A percentile compares a stretch with the other conserved stretches of the same genome.
Evolutionary conservation across 495 filamentous ascomycete species (phyloP).

Genomic region (Aspergillus homomorphus): DNA sequence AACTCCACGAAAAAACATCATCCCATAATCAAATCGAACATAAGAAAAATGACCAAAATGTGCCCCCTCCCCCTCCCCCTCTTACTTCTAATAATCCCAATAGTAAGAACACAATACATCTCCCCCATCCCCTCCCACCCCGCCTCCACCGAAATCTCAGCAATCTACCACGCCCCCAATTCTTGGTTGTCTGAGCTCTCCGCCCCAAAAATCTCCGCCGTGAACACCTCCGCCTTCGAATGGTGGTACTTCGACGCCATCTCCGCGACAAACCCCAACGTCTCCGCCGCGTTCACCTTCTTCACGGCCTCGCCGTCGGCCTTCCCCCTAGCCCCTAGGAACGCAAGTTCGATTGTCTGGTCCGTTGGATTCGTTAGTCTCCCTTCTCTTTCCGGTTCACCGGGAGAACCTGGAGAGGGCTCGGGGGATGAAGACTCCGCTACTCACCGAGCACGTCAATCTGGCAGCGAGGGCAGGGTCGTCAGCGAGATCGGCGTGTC

Average conservation of each 20-base stretch:
- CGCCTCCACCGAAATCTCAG: neutral
- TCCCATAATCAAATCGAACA: too few relatives aligned
- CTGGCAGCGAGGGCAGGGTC: too few relatives aligned
- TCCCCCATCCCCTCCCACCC: constrained; percentile 4
- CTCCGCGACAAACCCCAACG: constrained; percentile 14
- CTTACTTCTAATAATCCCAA: neutral
- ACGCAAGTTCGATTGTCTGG: constrained; percentile 18
- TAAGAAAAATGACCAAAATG: too few relatives aligned
- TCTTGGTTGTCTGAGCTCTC: constrained; percentile 23
- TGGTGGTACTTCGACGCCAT: constrained; percentile 46
- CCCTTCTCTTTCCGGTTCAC: too few relatives aligned
- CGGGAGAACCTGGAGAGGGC: too few relatives aligned
- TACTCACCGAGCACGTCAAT: too few relatives aligned
- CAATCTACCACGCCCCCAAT: constrained; percentile 3
- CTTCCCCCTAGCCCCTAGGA: constrained; percentile 21
- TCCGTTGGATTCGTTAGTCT: too few relatives aligned
- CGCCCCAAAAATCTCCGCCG: constrained; percentile 23
- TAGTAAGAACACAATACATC: constrained; percentile 7
- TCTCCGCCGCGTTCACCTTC: constrained; percentile 29
- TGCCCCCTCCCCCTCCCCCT: neutral
- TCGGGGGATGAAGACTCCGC: too few relatives aligned
- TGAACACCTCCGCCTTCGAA: constrained; percentile 35
- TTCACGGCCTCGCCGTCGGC: constrained; percentile 22
- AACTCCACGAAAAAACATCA: too few relatives aligned
- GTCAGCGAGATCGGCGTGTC: too few relatives aligned